Base-by-base conservation (phyloP, 805 yeast species). In the Spathaspora passalidarum region DNA sequence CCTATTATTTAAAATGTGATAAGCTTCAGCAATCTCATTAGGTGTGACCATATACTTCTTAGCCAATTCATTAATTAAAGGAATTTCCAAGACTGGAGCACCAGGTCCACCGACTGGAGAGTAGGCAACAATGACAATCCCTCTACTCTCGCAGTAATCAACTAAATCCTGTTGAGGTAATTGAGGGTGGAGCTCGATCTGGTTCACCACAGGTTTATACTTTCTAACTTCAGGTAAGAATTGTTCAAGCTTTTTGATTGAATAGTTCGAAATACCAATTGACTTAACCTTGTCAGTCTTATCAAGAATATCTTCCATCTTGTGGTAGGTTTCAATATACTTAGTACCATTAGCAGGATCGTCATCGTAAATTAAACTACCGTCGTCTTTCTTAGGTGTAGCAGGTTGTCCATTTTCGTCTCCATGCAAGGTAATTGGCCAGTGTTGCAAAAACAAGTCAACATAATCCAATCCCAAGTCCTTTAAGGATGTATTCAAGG, bases 181-280 rank as follows among this genome's bases (percentile, higher is more conserved):
- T 49, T 57, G 58, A 34, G 65, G 67, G 63, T 88, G 95, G 29
- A 81, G 66, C 68, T 88, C 96, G 49, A 86, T 74, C 70, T 88
- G 96, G 66, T 83, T 80, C 36, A 74, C 79, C 8, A 79, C 88
- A 5, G 96, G 96, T 43, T 59, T 56, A 23, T 53, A 46, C 1
- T 79, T 57, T 2, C 70, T 79, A 2, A 74, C 74, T 84, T 86
- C 81, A 2, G 59, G 54, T 36, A 84, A 66, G 38, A 87, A 63
- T 59, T 84, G 85, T 47, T 81, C 75, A 18, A 87, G 60, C 58
- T 82, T 88, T 4, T 62, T 65, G 13, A 63, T 57, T 40, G 88
- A 88, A 56, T 75, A 87, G 66, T 86, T 86, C 6, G 95, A 86
- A n/a, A 88, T 91, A 41, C 95, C 96, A 46, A 88, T 80, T 10